phyloP scores from a whole-genome alignment of 176 grass and related monocot species.

The Paspalum vaginatum region DNA sequence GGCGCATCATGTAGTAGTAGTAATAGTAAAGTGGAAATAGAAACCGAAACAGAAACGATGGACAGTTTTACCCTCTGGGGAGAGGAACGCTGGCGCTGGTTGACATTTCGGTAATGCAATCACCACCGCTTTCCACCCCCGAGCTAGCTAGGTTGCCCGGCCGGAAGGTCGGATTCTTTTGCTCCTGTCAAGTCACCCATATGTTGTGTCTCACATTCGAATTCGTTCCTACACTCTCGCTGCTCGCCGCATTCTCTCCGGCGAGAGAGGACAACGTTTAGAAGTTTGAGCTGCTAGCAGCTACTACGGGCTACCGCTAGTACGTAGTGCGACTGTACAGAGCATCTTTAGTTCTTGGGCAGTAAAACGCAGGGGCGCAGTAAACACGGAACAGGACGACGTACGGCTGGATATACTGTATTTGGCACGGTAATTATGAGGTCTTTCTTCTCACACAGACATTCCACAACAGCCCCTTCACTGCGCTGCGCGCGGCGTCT shows the following conservation, averaged over 20 bases:
- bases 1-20: too few species aligned
- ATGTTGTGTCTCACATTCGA: background rate
- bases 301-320: background rate
- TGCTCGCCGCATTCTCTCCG: too few species aligned
- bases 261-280: slow-evolving; percentile 24
- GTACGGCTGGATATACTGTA: slow-evolving; percentile 9
- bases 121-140: slow-evolving; percentile 23
- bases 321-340: background rate
- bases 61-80: background rate
- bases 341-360: slow-evolving; percentile 38
- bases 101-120: slow-evolving; percentile 33
- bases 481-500: slow-evolving; percentile 15
- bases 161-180: slow-evolving; percentile 32
- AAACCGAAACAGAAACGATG: background rate
- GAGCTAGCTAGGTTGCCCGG: slow-evolving; percentile 27
- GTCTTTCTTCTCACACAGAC: slow-evolving; percentile 16
- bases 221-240: slow-evolving; percentile 41
- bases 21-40: background rate
- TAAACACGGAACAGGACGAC: slow-evolving; percentile 6
- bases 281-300: slow-evolving; percentile 43
- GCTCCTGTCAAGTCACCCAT: slow-evolving; percentile 47
- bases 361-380: slow-evolving; percentile 25
- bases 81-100: slow-evolving; percentile 1
- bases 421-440: slow-evolving; percentile 41
- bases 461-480: slow-evolving; percentile 37